phyloP scores from a whole-genome alignment of 495 filamentous ascomycete genomes.

The Platismatia glauca region DNA sequence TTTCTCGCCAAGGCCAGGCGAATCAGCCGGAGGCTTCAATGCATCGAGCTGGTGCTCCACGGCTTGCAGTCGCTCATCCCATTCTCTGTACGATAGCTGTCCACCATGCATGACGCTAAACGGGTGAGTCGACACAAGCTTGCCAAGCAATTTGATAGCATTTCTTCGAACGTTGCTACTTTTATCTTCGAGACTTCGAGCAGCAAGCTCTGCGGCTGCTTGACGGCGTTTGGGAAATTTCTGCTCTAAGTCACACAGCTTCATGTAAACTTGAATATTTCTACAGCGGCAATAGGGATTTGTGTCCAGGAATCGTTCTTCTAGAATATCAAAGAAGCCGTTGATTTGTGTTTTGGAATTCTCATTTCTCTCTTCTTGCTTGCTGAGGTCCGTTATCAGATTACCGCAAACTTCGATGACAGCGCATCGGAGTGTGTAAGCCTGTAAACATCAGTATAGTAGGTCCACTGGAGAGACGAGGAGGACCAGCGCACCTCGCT shows the following conservation, averaged over 20 bases:
- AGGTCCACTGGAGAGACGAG: background rate
- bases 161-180: slow-evolving; percentile 95
- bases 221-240: slow-evolving; percentile 93
- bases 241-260: slow-evolving; percentile 81
- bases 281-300: slow-evolving; percentile 94
- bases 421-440: slow-evolving; percentile 85
- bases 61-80: slow-evolving; percentile 66
- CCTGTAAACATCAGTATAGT: slow-evolving; percentile 39
- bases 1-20: slow-evolving; percentile 63
- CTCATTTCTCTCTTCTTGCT: slow-evolving; percentile 80
- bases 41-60: slow-evolving; percentile 75
- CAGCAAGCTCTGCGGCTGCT: slow-evolving; percentile 72
- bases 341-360: slow-evolving; percentile 90
- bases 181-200: slow-evolving; percentile 88
- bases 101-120: slow-evolving; percentile 89
- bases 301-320: slow-evolving; percentile 91
- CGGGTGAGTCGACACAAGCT: slow-evolving; percentile 84
- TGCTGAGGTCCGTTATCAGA: slow-evolving; percentile 80
- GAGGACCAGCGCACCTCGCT: slow-evolving; percentile 59
- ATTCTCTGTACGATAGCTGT: slow-evolving; percentile 72
- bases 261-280: slow-evolving; percentile 86
- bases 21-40: slow-evolving; percentile 67
- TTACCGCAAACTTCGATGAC: slow-evolving; percentile 99
- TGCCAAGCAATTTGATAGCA: slow-evolving; percentile 83
- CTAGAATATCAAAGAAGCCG: slow-evolving; percentile 91